Evolutionary conservation across 352 stramenopile genomes (phyloP).

Genomic region (Globisporangium emineosum): DNA sequence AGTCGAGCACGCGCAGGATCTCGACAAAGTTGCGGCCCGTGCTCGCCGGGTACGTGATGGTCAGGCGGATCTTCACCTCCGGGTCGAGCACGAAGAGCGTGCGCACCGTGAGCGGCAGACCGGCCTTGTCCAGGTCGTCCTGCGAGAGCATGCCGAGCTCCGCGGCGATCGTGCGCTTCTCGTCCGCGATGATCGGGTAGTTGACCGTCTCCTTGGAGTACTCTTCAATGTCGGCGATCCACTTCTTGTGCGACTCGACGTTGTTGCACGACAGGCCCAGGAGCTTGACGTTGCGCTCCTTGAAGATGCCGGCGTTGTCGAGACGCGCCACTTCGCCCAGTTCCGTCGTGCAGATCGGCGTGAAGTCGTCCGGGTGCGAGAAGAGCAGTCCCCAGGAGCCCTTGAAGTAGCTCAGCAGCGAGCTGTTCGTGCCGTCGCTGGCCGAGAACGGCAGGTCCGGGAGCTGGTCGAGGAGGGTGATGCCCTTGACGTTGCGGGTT

Average conservation of each 20-base stretch:
- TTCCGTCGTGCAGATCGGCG: slow-evolving; percentile 91
- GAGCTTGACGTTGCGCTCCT: slow-evolving; percentile 75
- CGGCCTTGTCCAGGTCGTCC: slow-evolving; percentile 68
- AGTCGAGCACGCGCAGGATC: slow-evolving; percentile 89
- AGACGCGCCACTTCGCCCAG: slow-evolving; percentile 86
- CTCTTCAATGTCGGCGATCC: slow-evolving; percentile 76
- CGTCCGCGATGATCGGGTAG: slow-evolving; percentile 76
- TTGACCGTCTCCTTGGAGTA: slow-evolving; percentile 61
- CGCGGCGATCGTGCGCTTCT: slow-evolving; percentile 51
- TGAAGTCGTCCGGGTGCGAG: slow-evolving; percentile 89
- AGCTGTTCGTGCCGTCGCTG: slow-evolving; percentile 43
- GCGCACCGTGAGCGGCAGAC: slow-evolving; percentile 88
- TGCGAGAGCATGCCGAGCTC: slow-evolving; percentile 88
- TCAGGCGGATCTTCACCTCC: slow-evolving; percentile 87
- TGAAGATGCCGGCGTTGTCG: slow-evolving; percentile 75
- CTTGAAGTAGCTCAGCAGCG: slow-evolving; percentile 62
- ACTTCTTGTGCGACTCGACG: slow-evolving; percentile 65
- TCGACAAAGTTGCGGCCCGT: slow-evolving; percentile 93
- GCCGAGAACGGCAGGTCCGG: slow-evolving; percentile 19
- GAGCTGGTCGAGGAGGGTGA: slow-evolving; percentile 12
- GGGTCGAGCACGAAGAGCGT: slow-evolving; percentile 91
- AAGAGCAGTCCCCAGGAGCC: slow-evolving; percentile 67
- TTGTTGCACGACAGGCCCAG: slow-evolving; percentile 80
- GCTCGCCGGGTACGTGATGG: slow-evolving; percentile 90
- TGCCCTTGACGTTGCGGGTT: slow-evolving; percentile 10